Base-by-base conservation (phyloP, 2,329 filamentous ascomycete species). In the Harringtonia aguacate region DNA sequence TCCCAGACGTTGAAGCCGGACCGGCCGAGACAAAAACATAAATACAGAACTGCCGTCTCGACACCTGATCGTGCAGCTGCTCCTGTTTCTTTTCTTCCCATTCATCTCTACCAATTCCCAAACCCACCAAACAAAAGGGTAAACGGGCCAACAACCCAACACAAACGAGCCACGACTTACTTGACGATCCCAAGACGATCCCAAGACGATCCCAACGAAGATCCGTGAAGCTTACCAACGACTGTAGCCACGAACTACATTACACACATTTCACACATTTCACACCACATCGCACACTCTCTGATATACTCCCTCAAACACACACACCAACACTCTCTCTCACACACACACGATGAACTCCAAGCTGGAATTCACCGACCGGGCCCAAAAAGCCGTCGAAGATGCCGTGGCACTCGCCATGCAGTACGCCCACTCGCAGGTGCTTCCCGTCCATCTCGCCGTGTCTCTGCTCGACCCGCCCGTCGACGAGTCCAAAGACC, bases 311-410 rank as follows among this genome's bases (percentile, higher is more conserved):
- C 27, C 28, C 35, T 30, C 20, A n/a, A 20, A 4, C 38, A 34
- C 12, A 24, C 29, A 18, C 8, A 18, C 15, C 14, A 14, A 27
- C 31, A 22, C 20, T 20, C 24, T 7, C 37, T 5, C 15, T 3
- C 12, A 14, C 18, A 21, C 14, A 21, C 17, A 15, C 45, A 51
- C 39, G 60, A 86, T 88, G 84, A 77, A 75, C 64, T 76, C 80
- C 42, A 77, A 81, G 57, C 86, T 89, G 81, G 83, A 94, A 61
- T 95, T 95, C 62, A 98, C 92, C 53, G 90, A 97, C 66, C 74
- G 85, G 66, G 92, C 86, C 53, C 85, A 89, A 61, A 86, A 90
- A 69, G 85, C 90, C 57, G 74, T 98, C 60, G 79, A 85, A 57
- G 87, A 95, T 62, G 86, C 89, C 62, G 89, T 92, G 72, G 72